Evolutionary conservation across 495 filamentous ascomycete species (phyloP).

Genomic region (Neurospora tetrasperma): DNA sequence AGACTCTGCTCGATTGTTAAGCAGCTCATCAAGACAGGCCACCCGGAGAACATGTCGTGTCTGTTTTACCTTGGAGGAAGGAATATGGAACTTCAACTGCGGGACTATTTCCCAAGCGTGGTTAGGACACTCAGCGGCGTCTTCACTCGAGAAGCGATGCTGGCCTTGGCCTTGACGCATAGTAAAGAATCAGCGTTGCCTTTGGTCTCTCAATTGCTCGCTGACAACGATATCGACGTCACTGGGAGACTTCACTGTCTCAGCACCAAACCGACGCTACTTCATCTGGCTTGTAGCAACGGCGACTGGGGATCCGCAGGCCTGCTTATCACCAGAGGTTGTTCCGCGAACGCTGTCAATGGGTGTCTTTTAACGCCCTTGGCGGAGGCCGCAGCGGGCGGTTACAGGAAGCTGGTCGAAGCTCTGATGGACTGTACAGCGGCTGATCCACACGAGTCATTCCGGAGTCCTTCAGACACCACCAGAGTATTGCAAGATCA

Average conservation of each 20-base stretch:
- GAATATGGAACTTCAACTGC: not conserved
- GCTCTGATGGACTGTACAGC: conserved; percentile 1
- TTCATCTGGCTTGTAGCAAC: conserved; percentile 1
- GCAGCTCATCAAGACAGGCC: not conserved
- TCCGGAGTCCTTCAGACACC: not conserved
- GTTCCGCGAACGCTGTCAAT: not conserved
- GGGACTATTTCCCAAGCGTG: not conserved
- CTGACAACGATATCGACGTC: not conserved
- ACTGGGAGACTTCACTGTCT: conserved; percentile 1
- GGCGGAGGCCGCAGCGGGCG: not conserved
- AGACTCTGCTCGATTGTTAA: not conserved
- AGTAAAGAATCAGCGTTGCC: not conserved
- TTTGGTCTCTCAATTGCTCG: not conserved
- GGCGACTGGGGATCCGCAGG: not conserved
- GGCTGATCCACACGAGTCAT: conserved; percentile 1
- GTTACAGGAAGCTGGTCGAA: not conserved
- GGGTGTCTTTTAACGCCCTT: not conserved
- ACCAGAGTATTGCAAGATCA: not conserved
- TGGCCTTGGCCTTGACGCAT: not conserved
- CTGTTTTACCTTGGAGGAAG: not conserved
- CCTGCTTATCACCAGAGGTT: not conserved
- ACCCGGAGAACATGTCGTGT: not conserved
- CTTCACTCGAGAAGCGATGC: conserved; percentile 1
- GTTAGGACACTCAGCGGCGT: not conserved
- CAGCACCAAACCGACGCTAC: conserved; percentile 2